phyloP scores from a whole-genome alignment of 805 yeast genomes.

The Phaffomyces antillensis region DNA sequence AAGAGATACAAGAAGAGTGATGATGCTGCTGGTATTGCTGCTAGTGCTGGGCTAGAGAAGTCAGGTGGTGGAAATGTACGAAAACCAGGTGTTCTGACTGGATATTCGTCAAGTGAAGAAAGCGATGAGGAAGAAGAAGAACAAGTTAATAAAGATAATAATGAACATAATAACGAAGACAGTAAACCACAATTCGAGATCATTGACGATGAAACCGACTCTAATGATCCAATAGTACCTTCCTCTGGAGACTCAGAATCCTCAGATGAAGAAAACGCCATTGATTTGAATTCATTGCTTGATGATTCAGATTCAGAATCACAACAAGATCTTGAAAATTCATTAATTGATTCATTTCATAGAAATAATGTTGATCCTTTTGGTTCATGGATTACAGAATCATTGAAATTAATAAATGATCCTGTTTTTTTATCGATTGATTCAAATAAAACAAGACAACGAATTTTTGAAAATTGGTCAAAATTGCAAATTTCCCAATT shows the following conservation, averaged over 20 bases:
- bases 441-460: slow-evolving; percentile 29
- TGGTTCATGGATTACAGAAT: slow-evolving; percentile 42
- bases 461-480: slow-evolving; percentile 41
- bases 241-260: background rate
- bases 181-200: slow-evolving; percentile 14
- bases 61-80: background rate
- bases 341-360: slow-evolving; percentile 31
- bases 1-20: too few species aligned
- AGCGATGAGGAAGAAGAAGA: slow-evolving; percentile 5
- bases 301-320: slow-evolving; percentile 3
- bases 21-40: too few species aligned
- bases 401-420: slow-evolving; percentile 34
- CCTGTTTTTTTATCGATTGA: slow-evolving; percentile 31
- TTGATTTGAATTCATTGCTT: slow-evolving; percentile 14
- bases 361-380: slow-evolving; percentile 33
- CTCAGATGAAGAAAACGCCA: slow-evolving; percentile 18
- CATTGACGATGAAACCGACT: slow-evolving; percentile 2
- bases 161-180: background rate
- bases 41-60: too few species aligned
- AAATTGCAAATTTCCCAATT: too few species aligned
- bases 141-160: too few species aligned
- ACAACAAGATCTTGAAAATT: background rate
- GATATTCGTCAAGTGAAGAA: slow-evolving; percentile 17
- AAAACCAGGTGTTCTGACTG: slow-evolving; percentile 3
- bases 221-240: too few species aligned